Evolutionary conservation across 345 rosid species (phyloP), one percentile per base, ranked within the genome.

Genomic region (Garcia nutans): DNA sequence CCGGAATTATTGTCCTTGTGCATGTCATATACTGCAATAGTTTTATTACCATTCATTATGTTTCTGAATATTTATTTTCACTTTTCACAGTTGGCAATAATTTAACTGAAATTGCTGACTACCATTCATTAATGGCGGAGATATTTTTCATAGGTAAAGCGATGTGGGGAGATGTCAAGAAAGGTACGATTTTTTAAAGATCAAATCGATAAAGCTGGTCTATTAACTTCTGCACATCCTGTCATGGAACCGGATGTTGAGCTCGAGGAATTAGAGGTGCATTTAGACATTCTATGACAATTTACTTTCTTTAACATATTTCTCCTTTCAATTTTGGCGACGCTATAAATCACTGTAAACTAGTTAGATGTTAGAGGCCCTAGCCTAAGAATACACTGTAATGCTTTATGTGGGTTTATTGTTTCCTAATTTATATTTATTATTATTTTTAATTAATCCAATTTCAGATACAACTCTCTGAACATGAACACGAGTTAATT

Each of bases 161-260:
- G 98, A 66, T 95, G 98, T 41, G 98, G 92, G 70, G 99, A 95
- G 82, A 95, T 93, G 98, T 95, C 97, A 31, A 91, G 99, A 78
- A 95, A 93, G 83, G 85, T 95, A 23, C 87, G 92, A 20, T 93
- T 91, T 85, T 82, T 95, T 73, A 95, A 88, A 85, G 99, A 95
- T 76, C 99, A 95, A 89, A 90, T 90, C 56, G 85, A 75, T 65
- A 95, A 95, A 85, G 99, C 99, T 78, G 90, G 97, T 80, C 84
- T 93, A 70, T 80, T 84, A 61, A 88, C 92, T 82, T 86, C 87
- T 59, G 77, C 83, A n/a, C 90, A 73, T 74, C 89, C 88, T 76
- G 88, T 82, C 71, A 66, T 88, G 74, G 96, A 91, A 73, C 89
- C 89, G 54, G 97, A 95, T 80, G 70, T 88, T 79, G 96, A 91